Conservation (phyloP, 768 basidiomycete species). For the Boletus rubescentipes region DNA sequence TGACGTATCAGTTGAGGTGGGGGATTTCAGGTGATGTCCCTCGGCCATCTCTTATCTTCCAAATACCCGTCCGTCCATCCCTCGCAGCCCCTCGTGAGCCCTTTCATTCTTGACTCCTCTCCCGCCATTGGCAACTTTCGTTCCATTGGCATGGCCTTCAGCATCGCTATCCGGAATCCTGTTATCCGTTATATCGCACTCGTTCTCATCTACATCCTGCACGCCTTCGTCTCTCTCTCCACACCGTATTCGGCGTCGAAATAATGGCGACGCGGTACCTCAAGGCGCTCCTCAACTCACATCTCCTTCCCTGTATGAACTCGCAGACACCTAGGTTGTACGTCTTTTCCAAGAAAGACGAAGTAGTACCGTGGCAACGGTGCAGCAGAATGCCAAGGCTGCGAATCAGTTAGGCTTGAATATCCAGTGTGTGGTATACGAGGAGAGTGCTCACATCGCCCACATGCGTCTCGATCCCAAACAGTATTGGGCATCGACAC, state of each 20-base stretch:
- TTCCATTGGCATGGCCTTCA: too few species aligned
- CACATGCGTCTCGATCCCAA: conserved; percentile 32
- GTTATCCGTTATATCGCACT: too few species aligned
- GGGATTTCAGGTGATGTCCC: too few species aligned
- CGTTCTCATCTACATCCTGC: too few species aligned
- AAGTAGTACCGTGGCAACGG: conserved; percentile 27
- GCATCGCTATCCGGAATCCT: too few species aligned
- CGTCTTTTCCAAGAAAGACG: conserved; percentile 34
- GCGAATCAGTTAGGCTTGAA: conserved; percentile 26
- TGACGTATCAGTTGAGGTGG: too few species aligned
- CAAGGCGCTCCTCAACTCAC: conserved; percentile 19
- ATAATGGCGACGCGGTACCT: conserved; percentile 2
- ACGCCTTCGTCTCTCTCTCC: not conserved
- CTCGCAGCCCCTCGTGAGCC: too few species aligned
- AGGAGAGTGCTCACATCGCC: conserved; percentile 36
- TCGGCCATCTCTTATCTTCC: too few species aligned
- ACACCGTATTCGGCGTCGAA: conserved; percentile 20
- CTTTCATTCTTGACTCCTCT: too few species aligned
- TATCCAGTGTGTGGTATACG: conserved; percentile 30
- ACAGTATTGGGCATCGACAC: conserved; percentile 27
- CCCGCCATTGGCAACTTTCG: too few species aligned
- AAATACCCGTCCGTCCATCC: too few species aligned
- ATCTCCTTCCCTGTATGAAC: conserved; percentile 33
- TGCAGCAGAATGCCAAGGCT: conserved; percentile 26
- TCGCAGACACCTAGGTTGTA: conserved; percentile 35